Evolutionary conservation across 306 rosid genomes (phyloP).

Genomic region (Trifolium subterraneum): DNA sequence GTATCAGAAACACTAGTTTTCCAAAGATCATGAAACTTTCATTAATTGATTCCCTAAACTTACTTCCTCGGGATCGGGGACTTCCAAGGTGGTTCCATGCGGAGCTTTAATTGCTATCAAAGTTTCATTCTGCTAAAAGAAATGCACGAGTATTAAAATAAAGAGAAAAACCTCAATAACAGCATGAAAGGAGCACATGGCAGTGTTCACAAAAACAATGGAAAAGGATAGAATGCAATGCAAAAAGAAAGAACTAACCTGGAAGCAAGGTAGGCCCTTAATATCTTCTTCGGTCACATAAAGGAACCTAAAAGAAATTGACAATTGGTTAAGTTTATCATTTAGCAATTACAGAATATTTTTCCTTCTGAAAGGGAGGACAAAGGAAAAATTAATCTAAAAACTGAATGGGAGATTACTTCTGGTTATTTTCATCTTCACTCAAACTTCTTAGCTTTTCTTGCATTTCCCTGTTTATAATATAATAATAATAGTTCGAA

Average conservation of each 20-base stretch:
- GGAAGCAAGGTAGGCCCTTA: constrained; percentile 84
- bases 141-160: constrained; percentile 38
- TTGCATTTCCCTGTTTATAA: constrained; percentile 81
- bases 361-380: not conserved
- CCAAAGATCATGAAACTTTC: constrained; percentile 38
- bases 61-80: constrained; percentile 99
- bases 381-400: constrained; percentile 31
- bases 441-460: constrained; percentile 83
- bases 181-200: constrained; percentile 39
- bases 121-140: constrained; percentile 82
- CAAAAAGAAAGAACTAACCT: constrained; percentile 47
- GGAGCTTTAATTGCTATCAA: constrained; percentile 97
- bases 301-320: constrained; percentile 65
- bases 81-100: constrained; percentile 98
- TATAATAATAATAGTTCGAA: constrained; percentile 45
- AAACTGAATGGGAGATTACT: constrained; percentile 52
- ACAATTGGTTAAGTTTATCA: constrained; percentile 24
- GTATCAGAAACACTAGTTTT: constrained; percentile 42
- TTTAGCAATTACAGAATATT: constrained; percentile 12
- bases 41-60: constrained; percentile 50
- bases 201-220: constrained; percentile 21
- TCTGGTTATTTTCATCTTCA: constrained; percentile 80
- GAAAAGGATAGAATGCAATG: constrained; percentile 7
- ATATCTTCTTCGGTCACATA: constrained; percentile 95
- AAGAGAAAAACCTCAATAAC: constrained; percentile 29